Evolutionary conservation across 164 flowering plant genomes (phyloP).

Genomic region (Chimonanthus salicifolius): DNA sequence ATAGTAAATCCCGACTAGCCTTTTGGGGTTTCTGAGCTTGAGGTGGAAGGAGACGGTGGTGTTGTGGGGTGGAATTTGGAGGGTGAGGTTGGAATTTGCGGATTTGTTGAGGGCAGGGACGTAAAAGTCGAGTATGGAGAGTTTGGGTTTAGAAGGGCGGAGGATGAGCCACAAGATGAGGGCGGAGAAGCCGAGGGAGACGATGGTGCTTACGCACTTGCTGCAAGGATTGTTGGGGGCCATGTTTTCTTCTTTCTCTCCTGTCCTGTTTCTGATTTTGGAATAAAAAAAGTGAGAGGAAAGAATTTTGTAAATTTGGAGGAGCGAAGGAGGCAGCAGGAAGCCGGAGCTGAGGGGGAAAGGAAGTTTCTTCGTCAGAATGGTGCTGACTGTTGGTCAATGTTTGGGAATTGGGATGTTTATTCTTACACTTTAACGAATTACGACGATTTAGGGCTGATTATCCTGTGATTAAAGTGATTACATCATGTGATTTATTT

Average conservation of each 20-base stretch:
- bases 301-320: background rate
- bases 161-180: constrained; percentile 71
- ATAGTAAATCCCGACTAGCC: constrained; percentile 60
- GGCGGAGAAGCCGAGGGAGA: constrained; percentile 44
- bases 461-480: too few relatives aligned
- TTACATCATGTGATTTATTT: too few relatives aligned
- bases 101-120: constrained; percentile 56
- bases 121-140: constrained; percentile 36
- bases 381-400: too few relatives aligned
- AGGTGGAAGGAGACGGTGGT: constrained; percentile 40
- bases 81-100: background rate
- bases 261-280: background rate
- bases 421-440: too few relatives aligned
- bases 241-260: constrained; percentile 12
- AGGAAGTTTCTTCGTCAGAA: background rate
- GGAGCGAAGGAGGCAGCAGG: background rate
- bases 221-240: constrained; percentile 23
- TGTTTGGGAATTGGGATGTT: too few relatives aligned
- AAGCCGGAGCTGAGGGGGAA: background rate
- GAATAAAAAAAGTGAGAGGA: background rate
- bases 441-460: too few relatives aligned
- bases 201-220: constrained; percentile 32
- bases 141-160: constrained; percentile 42
- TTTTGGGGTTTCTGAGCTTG: constrained; percentile 51
- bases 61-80: constrained; percentile 19